phyloP scores from a whole-genome alignment of 306 rosid genomes.

The Abrus pulchellus region DNA sequence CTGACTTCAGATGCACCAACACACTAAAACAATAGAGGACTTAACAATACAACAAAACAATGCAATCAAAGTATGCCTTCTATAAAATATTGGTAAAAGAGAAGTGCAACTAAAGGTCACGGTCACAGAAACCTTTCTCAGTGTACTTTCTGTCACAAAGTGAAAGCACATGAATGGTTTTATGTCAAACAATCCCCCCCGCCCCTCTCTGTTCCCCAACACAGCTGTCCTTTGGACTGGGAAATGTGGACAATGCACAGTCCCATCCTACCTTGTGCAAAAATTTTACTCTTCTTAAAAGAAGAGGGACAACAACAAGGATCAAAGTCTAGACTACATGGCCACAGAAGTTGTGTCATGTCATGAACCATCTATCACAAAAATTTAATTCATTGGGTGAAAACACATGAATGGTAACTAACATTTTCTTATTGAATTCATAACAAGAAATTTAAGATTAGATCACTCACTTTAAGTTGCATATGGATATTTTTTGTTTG shows the following conservation, averaged over 20 bases:
- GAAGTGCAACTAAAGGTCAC: neutral
- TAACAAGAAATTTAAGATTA: neutral
- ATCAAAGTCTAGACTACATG: neutral
- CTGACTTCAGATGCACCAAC: slow-evolving; percentile 1
- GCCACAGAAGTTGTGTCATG: neutral
- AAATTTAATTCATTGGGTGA: neutral
- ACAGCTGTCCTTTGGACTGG: neutral
- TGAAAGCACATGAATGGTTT: neutral
- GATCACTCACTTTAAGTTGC: neutral
- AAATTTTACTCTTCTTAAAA: neutral
- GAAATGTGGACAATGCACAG: neutral
- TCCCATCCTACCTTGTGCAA: neutral
- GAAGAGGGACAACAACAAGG: neutral
- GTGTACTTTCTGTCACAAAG: neutral
- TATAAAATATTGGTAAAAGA: neutral
- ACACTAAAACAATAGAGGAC: slow-evolving; percentile 3
- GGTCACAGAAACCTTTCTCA: slow-evolving; percentile 11
- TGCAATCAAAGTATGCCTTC: slow-evolving; percentile 28
- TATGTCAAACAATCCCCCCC: neutral
- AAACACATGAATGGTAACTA: neutral
- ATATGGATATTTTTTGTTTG: neutral
- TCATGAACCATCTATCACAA: neutral
- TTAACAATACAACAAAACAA: slow-evolving; percentile 31
- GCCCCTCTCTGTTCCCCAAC: too few species aligned
- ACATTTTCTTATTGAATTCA: neutral